Base-by-base conservation (phyloP, 2,329 filamentous ascomycete species). In the Aspergillus sp. region DNA sequence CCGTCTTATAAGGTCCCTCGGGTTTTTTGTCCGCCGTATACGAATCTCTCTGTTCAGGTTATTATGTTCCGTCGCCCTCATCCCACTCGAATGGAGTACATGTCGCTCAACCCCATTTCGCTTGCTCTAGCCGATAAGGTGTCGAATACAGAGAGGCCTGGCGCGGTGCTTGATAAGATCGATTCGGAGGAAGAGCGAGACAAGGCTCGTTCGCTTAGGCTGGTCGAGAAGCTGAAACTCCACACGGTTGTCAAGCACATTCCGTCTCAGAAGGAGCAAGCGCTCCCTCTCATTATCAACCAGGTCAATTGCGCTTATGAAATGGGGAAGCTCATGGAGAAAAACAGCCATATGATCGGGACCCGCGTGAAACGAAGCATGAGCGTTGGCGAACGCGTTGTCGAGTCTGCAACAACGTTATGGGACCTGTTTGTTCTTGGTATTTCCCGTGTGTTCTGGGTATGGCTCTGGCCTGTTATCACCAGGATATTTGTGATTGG, bases 271-370 rank as follows among this genome's bases (percentile, higher is more conserved):
- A 89, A 94, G 49, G 91, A 98, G 56, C 73, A 77, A 40, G 81
- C 83, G 1, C 67, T 98, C 17, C 73, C 80, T 4, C 77, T 76
- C 35, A 88, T 96, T 37, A 74, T 95, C 44, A 86, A 88, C 48
- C 89, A 96, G 61, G 82, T 96, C 55, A 98, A 98, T 52, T 98
- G 91, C 71, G 86, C 88, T 0, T 86, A 80, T 66, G 93, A 98
- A 58, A 71, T 98, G 36, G 81, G 91, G 41, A 72, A 78, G 45
- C 68, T 94, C 24, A 68, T 98, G 45, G 86, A 94, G 48, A 89
- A 82, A 53, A 98, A 96, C 49, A 82, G 86, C 26, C 78, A 80
- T n/a, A 69, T 89, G 24, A 78, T 98, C 30, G 83, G 86, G 1
- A 76, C 82, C 24, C 76, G 89, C 20, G 77, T 79, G 29, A 88